Evolutionary conservation across 352 stramenopile genomes (phyloP), one percentile per base, ranked within the genome.

Genomic region (Phytophthora nicotianae): DNA sequence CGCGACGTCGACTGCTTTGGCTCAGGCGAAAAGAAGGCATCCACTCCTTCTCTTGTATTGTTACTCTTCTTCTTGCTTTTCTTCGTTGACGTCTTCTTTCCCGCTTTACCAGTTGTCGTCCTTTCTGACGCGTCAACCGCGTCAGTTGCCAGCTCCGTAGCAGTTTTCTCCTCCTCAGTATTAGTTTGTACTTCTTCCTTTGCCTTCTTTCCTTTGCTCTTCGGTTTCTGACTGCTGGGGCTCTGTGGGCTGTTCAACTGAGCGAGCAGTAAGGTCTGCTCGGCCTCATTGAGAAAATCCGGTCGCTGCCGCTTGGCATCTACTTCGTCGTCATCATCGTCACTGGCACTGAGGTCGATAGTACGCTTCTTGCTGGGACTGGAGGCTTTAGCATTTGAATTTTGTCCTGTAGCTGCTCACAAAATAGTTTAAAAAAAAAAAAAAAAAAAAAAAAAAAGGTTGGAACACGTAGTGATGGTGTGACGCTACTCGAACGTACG

Each of bases 281-380:
- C 80, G 26, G 73, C 64, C 47, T 82, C 76, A 48, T 80, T 82
- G 26, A 89, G 78, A 42, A 89, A 88, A 33, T 81, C 88, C 9
- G 80, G 76, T 5, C 80, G 74, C 37, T 69, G 24, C 2, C 82
- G 72, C 58, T 91, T 91, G 53, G 48, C 29, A 14, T 64, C 59
- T 11, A 27, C 47, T 45, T 75, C 23, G 42, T 77, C 65, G 3
- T 80, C 74, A 16, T 79, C 62, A 6, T 86, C 71, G 38, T 79
- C 69, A 24, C 65, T 70, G 6, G 38, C 68, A 55, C 71, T 81
- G n/a, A 69, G 42, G 24, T 79, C 63, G 27, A 78, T 81, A 14
- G 72, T 66, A 3, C 81, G 81, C 68, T 89, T 92, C 62, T 79
- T 90, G 5, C 55, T 75, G 11, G 45, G 61, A 49, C 13, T 63